A percentile compares a stretch with the other conserved stretches of the same genome.
phyloP scores from a whole-genome alignment of 768 basidiomycete species.

The Baorangia bicolor region DNA sequence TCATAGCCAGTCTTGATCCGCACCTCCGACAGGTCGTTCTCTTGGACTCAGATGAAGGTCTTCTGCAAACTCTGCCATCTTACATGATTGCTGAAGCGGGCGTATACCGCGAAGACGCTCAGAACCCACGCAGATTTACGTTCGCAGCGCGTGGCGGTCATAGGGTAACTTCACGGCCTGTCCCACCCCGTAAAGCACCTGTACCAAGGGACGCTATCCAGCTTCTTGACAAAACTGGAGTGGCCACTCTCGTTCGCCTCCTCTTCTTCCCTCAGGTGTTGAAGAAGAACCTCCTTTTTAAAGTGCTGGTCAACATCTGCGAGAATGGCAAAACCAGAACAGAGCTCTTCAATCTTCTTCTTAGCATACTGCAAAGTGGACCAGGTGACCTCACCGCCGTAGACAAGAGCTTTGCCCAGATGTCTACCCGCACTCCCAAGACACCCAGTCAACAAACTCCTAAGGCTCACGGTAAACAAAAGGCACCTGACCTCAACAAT shows the following conservation, averaged over 20 bases:
- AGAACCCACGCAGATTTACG: constrained; percentile 34
- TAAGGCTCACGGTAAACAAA: constrained; percentile 68
- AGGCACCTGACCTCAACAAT: constrained; percentile 51
- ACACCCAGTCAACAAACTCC: constrained; percentile 38
- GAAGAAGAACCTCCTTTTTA: constrained; percentile 81
- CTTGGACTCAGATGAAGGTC: constrained; percentile 83
- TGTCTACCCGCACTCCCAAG: constrained; percentile 75
- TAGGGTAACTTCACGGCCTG: constrained; percentile 24
- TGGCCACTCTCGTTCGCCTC: constrained; percentile 86
- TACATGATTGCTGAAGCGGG: constrained; percentile 86
- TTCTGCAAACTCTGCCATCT: constrained; percentile 77
- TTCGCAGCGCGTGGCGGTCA: constrained; percentile 32
- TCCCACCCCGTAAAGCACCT: constrained; percentile 47
- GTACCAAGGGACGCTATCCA: constrained; percentile 85
- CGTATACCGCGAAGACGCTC: constrained; percentile 59
- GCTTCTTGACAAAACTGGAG: constrained; percentile 85
- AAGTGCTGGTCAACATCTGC: constrained; percentile 91
- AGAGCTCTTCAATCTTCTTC: constrained; percentile 90
- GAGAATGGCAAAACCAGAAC: constrained; percentile 90
- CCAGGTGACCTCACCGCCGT: constrained; percentile 89
- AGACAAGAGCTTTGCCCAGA: constrained; percentile 90
- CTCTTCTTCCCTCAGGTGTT: constrained; percentile 96
- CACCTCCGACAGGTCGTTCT: constrained; percentile 88
- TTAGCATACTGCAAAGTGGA: constrained; percentile 94
- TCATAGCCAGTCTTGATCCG: constrained; percentile 91